Conservation (phyloP, 2,329 filamentous ascomycete genomes). For the Epichloe festucae region DNA sequence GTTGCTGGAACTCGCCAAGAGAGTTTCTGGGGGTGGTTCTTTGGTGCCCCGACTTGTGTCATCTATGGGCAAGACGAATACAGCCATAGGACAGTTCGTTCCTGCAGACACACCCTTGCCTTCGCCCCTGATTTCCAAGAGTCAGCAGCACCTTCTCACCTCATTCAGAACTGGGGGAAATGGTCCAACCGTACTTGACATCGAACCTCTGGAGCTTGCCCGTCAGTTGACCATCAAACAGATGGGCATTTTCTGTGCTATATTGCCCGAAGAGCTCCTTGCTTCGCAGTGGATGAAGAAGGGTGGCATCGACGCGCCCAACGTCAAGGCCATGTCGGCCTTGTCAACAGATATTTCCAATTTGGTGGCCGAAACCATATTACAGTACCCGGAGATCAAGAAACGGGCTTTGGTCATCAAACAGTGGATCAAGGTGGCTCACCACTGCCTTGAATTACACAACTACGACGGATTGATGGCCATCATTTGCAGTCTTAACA, state of each 20-base stretch:
- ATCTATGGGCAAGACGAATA: slow-evolving; percentile 78
- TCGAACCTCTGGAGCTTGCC: slow-evolving; percentile 81
- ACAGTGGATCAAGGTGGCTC: slow-evolving; percentile 93
- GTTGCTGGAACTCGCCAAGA: slow-evolving; percentile 66
- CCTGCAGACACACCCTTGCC: slow-evolving; percentile 62
- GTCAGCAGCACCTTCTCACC: slow-evolving; percentile 58
- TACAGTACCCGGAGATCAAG: slow-evolving; percentile 80
- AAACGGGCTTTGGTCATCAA: slow-evolving; percentile 85
- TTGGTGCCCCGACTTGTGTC: slow-evolving; percentile 74
- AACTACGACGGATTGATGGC: slow-evolving; percentile 98
- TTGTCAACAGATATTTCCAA: slow-evolving; percentile 88
- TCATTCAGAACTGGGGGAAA: slow-evolving; percentile 65
- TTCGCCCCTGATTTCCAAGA: slow-evolving; percentile 56
- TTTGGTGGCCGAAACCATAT: slow-evolving; percentile 82
- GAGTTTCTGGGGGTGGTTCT: slow-evolving; percentile 61
- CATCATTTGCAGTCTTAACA: slow-evolving; percentile 88
- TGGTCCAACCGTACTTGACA: slow-evolving; percentile 68
- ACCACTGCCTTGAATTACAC: slow-evolving; percentile 74
- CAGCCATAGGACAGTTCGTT: slow-evolving; percentile 57
- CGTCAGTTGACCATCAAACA: slow-evolving; percentile 88
- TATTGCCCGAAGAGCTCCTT: slow-evolving; percentile 82
- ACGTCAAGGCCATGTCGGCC: slow-evolving; percentile 87
- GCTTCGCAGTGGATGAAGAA: slow-evolving; percentile 93
- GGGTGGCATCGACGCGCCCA: slow-evolving; percentile 62
- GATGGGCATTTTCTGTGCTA: slow-evolving; percentile 81